Evolutionary conservation across 805 yeast species (phyloP).

Genomic region (Barnettozyma californica): DNA sequence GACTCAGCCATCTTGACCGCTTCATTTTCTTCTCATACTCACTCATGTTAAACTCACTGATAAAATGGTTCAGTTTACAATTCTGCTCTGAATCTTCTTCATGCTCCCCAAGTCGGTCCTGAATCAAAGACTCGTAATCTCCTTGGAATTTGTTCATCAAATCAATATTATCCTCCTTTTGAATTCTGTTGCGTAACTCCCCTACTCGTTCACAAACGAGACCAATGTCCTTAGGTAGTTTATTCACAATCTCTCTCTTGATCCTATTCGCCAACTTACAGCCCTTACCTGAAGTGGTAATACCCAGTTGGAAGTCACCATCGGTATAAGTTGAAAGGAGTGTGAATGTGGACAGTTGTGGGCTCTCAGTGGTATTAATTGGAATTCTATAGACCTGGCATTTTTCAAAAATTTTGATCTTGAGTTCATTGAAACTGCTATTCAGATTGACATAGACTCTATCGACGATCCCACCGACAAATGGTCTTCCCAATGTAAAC

Average conservation of each 20-base stretch:
- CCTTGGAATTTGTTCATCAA: constrained; percentile 21
- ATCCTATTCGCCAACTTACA: constrained; percentile 80
- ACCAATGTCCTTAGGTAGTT: constrained; percentile 67
- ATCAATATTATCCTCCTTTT: constrained; percentile 42
- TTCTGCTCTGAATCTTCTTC: constrained; percentile 70
- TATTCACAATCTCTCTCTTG: constrained; percentile 62
- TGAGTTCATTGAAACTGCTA: constrained; percentile 25
- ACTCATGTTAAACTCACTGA: constrained; percentile 53
- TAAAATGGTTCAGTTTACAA: constrained; percentile 52
- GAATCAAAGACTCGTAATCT: constrained; percentile 23
- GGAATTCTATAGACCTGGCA: constrained; percentile 73
- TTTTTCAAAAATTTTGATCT: constrained; percentile 37
- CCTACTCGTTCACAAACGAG: constrained; percentile 68
- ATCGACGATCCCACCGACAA: constrained; percentile 65
- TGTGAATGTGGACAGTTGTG: constrained; percentile 70
- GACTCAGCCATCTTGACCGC: constrained; percentile 80
- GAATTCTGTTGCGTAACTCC: constrained; percentile 49
- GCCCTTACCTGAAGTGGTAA: constrained; percentile 85
- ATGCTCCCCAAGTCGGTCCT: constrained; percentile 44
- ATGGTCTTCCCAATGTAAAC: constrained; percentile 50
- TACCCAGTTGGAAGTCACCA: constrained; percentile 76
- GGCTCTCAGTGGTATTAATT: constrained; percentile 69
- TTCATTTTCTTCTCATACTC: constrained; percentile 47
- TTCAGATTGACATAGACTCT: constrained; percentile 61
- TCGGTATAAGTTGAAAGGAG: constrained; percentile 63